Evolutionary conservation across 306 rosid genomes (phyloP).

Genomic region (Corylus americana): DNA sequence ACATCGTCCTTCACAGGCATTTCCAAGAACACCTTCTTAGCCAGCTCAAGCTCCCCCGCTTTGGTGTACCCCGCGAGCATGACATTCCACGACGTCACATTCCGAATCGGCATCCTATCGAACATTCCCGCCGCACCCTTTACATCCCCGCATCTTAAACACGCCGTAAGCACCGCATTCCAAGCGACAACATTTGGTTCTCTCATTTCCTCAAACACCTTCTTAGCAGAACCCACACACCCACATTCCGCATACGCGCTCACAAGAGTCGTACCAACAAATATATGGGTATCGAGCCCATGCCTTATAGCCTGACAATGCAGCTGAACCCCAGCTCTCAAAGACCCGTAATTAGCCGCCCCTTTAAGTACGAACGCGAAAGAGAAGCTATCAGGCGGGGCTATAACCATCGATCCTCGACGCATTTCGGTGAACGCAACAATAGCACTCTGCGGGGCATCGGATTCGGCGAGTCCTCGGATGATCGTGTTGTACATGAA

Average conservation of each 20-base stretch:
- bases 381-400: constrained; percentile 66
- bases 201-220: constrained; percentile 74
- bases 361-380: constrained; percentile 75
- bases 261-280: constrained; percentile 71
- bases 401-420: constrained; percentile 20
- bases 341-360: constrained; percentile 46
- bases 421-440: constrained; percentile 57
- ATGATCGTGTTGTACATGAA: constrained; percentile 88
- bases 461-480: constrained; percentile 61
- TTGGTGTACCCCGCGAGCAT: constrained; percentile 72
- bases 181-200: constrained; percentile 79
- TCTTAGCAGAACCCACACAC: constrained; percentile 32
- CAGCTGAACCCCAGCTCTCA: constrained; percentile 54
- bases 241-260: constrained; percentile 75
- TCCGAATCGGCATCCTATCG: constrained; percentile 53
- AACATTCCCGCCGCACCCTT: constrained; percentile 45
- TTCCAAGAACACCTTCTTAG: constrained; percentile 49
- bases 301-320: constrained; percentile 52
- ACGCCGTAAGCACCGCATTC: constrained; percentile 69
- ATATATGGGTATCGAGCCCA: constrained; percentile 57
- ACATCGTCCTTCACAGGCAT: constrained; percentile 69
- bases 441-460: constrained; percentile 48
- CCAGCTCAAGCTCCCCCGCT: constrained; percentile 69
- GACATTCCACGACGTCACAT: constrained; percentile 79
- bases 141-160: constrained; percentile 64